Conservation (phyloP, 805 yeast genomes). For the Cyberlindnera misumaiensis region DNA sequence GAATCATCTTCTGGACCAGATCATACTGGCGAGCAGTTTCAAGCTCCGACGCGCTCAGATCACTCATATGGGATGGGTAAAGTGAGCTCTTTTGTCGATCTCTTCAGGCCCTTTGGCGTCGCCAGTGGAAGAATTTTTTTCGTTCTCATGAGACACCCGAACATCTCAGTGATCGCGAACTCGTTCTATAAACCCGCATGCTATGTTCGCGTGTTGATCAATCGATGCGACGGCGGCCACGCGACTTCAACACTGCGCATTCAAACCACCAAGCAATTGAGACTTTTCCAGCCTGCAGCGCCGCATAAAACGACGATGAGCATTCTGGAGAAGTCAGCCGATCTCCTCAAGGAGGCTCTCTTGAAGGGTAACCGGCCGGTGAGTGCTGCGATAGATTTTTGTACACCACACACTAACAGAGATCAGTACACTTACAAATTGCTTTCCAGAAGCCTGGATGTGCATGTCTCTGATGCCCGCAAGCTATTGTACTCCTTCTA, state of each 20-base stretch:
- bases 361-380: slow-evolving; percentile 13
- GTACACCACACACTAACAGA: not conserved
- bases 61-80: slow-evolving; percentile 15
- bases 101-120: not conserved
- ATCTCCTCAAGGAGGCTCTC: slow-evolving; percentile 4
- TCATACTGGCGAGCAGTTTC: slow-evolving; percentile 44
- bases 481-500: slow-evolving; percentile 32
- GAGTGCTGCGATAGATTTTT: not conserved
- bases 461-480: slow-evolving; percentile 35
- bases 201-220: too few species aligned
- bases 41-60: slow-evolving; percentile 26
- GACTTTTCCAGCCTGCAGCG: too few species aligned
- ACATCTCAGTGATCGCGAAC: not conserved
- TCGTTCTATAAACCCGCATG: too few species aligned
- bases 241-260: too few species aligned
- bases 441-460: slow-evolving; percentile 33
- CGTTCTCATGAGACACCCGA: not conserved
- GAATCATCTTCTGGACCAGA: slow-evolving; percentile 45
- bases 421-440: slow-evolving; percentile 33
- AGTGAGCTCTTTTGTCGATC: not conserved
- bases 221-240: too few species aligned
- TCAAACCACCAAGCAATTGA: too few species aligned
- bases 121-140: not conserved
- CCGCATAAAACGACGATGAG: too few species aligned
- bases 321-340: slow-evolving; percentile 3